Conservation (phyloP, 2,329 filamentous ascomycete genomes). For the Colletotrichum destructivum region DNA sequence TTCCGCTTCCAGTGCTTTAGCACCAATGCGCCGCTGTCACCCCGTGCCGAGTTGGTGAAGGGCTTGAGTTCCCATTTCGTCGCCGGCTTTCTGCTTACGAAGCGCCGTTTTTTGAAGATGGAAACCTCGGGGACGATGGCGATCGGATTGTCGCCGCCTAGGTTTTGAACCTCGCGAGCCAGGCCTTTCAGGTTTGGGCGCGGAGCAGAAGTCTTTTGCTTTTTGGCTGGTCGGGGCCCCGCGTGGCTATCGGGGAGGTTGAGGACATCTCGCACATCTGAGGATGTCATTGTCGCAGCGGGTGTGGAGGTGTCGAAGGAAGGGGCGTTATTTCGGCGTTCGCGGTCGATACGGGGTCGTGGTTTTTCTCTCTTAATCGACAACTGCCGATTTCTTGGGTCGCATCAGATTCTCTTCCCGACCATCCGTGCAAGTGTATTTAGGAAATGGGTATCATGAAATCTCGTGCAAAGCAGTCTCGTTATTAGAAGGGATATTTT, state of each 20-base stretch:
- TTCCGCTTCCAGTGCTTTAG: slow-evolving; percentile 87
- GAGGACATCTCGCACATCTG: slow-evolving; percentile 90
- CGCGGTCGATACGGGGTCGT: slow-evolving; percentile 7
- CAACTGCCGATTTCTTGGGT: neutral
- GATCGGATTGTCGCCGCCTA: slow-evolving; percentile 77
- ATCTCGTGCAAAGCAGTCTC: neutral
- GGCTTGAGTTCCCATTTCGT: slow-evolving; percentile 76
- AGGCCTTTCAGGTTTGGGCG: slow-evolving; percentile 74
- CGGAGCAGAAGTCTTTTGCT: slow-evolving; percentile 77
- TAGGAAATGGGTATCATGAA: slow-evolving; percentile 20
- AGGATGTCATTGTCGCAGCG: slow-evolving; percentile 73
- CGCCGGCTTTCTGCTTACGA: slow-evolving; percentile 69
- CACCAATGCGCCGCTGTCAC: slow-evolving; percentile 73
- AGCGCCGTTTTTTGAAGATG: slow-evolving; percentile 72
- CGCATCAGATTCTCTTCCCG: slow-evolving; percentile 26
- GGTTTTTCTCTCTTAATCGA: slow-evolving; percentile 23
- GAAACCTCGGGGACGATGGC: slow-evolving; percentile 74
- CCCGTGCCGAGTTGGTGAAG: slow-evolving; percentile 85
- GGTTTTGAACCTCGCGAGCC: slow-evolving; percentile 75
- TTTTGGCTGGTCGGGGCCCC: slow-evolving; percentile 76
- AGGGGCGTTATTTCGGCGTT: slow-evolving; percentile 4
- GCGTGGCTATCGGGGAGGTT: slow-evolving; percentile 77
- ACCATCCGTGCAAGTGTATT: slow-evolving; percentile 11
- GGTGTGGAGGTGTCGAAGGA: slow-evolving; percentile 14
- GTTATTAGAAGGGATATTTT: slow-evolving; percentile 5